Base-by-base conservation (phyloP, 805 yeast species). In the Zygosaccharomyces kombuchaensis region DNA sequence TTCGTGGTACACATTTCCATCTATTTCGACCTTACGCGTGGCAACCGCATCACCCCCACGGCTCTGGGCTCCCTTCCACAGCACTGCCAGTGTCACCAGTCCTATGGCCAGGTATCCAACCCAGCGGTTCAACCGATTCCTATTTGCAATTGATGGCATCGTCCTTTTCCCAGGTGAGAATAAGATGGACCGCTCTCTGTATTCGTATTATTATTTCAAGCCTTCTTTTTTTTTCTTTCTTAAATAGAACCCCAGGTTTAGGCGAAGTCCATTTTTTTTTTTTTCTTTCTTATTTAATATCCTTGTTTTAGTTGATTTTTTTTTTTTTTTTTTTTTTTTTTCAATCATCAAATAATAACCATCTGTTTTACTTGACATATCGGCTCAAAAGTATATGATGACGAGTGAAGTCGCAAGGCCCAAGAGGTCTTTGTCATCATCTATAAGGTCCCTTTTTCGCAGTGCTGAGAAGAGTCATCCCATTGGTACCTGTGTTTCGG, bases 351-450 rank as follows among this genome's bases (percentile, higher is more conserved):
- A 19, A 19, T 19, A 19, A 19, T 3, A 19, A 19, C 21, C 21
- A 4, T 19, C 21, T 19, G 5, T 19, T 19, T 19, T 5, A 19
- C 21, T 19, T 5, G 21, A 19, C 21, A 5, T 5, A 5, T 19
- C 21, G 21, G 34, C 17, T 4, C n/a, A 12, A 6, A n/a, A 17
- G 14, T 6, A 21, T 6, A 19, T 10, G 27, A 35, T 30, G 14
- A 40, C 31, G 29, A 10, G 30, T 34, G 27, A 17, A 14, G 43
- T 36, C 16, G 39, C 25, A 10, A 47, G 43, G 35, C 47, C 44
- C 31, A 60, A 55, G 48, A 55, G 65, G 37, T 59, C 65, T 12
- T 50, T 62, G 12, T 62, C 67, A 8, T 56, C 67, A 3, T 51
- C 63, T 2, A 44, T 62, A 6, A 45, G 53, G 40, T 47, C 47